These are phyloP conservation scores for Astrothelium subdiscretum DNA, from an alignment of 495 filamentous ascomycete genomes.

Conservation along the genomic window DNA sequence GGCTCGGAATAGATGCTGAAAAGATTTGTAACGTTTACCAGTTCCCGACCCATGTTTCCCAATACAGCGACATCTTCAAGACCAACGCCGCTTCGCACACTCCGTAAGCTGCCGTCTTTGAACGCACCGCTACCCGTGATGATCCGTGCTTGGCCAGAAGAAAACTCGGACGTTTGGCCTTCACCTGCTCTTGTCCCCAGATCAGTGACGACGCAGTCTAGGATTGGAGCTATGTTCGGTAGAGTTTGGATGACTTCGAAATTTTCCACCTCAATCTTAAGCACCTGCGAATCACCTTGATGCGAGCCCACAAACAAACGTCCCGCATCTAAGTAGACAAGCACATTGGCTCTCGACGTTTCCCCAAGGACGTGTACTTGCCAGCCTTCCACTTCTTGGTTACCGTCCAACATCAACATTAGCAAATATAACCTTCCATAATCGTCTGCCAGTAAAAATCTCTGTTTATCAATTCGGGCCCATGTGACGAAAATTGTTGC, in stretches of 20 bases:
- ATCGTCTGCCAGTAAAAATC: conserved; percentile 82
- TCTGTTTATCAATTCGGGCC: conserved; percentile 66
- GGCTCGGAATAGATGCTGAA: conserved; percentile 48
- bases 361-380: conserved; percentile 54
- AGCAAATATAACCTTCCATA: conserved; percentile 73
- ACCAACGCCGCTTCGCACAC: conserved; percentile 85
- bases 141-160: conserved; percentile 87
- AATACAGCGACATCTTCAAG: conserved; percentile 79
- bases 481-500: conserved; percentile 78
- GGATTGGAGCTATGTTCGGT: conserved; percentile 75
- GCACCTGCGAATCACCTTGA: conserved; percentile 80
- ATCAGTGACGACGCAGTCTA: conserved; percentile 93
- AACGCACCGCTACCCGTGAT: conserved; percentile 85
- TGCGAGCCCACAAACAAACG: conserved; percentile 82
- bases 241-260: conserved; percentile 65
- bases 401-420: conserved; percentile 53
- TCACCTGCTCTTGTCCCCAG: conserved; percentile 74
- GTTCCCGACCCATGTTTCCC: conserved; percentile 50
- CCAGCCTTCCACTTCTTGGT: conserved; percentile 53
- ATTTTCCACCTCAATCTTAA: conserved; percentile 45
- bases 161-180: conserved; percentile 73
- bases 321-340: conserved; percentile 69
- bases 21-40: conserved; percentile 51
- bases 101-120: conserved; percentile 74
- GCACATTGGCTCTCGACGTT: conserved; percentile 58